Base-by-base conservation (phyloP, 352 stramenopile genomes). In the Phytopythium sindhum region DNA sequence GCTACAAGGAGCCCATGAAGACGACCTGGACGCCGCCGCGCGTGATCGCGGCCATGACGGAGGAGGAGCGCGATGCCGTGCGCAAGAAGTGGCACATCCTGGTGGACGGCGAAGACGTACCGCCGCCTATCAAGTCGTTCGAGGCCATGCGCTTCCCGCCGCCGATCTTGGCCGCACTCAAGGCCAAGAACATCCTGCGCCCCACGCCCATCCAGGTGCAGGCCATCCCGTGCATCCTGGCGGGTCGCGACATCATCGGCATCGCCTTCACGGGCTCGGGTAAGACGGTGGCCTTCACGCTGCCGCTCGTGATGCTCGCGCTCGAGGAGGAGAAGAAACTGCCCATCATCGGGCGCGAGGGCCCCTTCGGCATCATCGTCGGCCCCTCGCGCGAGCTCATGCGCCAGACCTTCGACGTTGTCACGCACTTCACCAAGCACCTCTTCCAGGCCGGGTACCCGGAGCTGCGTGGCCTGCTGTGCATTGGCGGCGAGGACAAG, bases 121-220 rank as follows among this genome's bases (percentile, higher is more conserved):
- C 96, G 26, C 84, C 95, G 61, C 97, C 97, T 3, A 97, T 99
- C 72, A 98, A 98, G 73, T 96, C 88, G 26, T 99, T 99, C 76
- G 77, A 88, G 61, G 91, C 98, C 67, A 99, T 99, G 97, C 97
- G 95, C 53, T 98, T 99, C 65, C 97, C 97, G 3, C 65, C 69
- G 14, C 85, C 93, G 35, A 97, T 99, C 65, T 68, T 99, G 44
- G 77, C 91, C 1, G 87, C 87, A 29, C 84, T 99, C 19, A 81
- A 93, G 51, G 84, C 84, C 24, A 99, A 99, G 76, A 98, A 98
- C 70, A 99, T 99, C 62, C 81, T 93, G 60, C 78, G 93, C 7
- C 97, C 97, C 3, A 99, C 97, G 39, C 97, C 97, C 1, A 99
- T 99, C 76, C 97, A 99, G 81, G 97, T 99, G 67, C 97, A 99